Evolutionary conservation across 805 yeast genomes (phyloP), one percentile per base, ranked within the genome.

Genomic region (Nakazawaea ernobii): DNA sequence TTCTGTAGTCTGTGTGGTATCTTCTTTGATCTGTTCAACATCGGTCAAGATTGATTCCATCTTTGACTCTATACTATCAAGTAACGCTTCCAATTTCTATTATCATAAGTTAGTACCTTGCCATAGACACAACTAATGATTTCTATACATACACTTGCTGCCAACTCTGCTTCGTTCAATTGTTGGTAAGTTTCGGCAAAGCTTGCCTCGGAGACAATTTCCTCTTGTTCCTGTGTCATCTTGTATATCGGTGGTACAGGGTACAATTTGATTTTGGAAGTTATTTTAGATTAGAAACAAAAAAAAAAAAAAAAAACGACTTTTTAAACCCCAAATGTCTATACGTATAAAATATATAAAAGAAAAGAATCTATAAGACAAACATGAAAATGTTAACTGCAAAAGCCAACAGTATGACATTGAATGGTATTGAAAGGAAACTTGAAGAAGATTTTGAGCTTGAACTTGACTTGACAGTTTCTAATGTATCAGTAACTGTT

Each of bases 141-240:
- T 17, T 20, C 8, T 13, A 13, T 32, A 67, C 73, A 43, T 59
- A 67, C 77, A 3, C 71, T 65, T 1, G 84, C 80, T 1, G 87
- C 83, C 49, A 66, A 60, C 59, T 86, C 94, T 1, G 89, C 94
- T 49, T 83, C 85, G 46, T 73, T 73, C 39, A 86, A 63, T 55
- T 81, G 75, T 54, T 77, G 70, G 59, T 79, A 79, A 0, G 87
- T 75, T 13, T 79, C 80, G 6, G 79, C 77, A 44, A 82, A 62
- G n/a, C 24, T 30, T 6, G 33, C 28, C 45, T 70, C 73, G 15
- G 57, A 53, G 6, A 55, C 55, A 27, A 42, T 14, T n/a, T 35
- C 45, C 35, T 59, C 54, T 29, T 32, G 42, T 50, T 65, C 70
- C 39, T 59, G 63, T 6, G 67, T 64, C 68, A 62, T 67, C 36